Conservation (phyloP, 2,329 filamentous ascomycete genomes). For the Aaosphaeria arxii region DNA sequence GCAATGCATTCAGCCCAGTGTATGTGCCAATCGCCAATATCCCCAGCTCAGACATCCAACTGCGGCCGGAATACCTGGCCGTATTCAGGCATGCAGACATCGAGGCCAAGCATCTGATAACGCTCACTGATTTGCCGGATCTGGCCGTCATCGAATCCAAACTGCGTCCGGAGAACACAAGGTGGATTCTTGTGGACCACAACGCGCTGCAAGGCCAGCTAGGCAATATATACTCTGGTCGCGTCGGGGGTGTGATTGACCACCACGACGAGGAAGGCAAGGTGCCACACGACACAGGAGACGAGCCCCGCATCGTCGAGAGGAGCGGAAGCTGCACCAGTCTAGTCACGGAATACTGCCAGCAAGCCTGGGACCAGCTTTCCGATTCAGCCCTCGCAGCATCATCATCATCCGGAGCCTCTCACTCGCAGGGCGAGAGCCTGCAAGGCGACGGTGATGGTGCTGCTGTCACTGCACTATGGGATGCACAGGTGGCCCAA, state of each 20-base stretch:
- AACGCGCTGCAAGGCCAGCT: constrained; percentile 67
- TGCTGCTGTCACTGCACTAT: constrained; percentile 33
- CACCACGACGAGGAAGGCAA: constrained; percentile 72
- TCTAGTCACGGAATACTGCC: constrained; percentile 61
- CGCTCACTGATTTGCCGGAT: constrained; percentile 56
- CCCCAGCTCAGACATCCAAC: constrained; percentile 61
- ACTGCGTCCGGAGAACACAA: constrained; percentile 55
- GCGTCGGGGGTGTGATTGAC: constrained; percentile 67
- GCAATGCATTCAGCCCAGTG: constrained; percentile 46
- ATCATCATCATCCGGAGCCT: constrained; percentile 30
- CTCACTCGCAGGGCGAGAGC: constrained; percentile 39
- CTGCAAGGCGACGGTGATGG: constrained; percentile 17
- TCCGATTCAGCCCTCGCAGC: constrained; percentile 37
- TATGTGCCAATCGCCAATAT: constrained; percentile 75
- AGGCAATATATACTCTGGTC: constrained; percentile 49
- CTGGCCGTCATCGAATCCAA: constrained; percentile 48
- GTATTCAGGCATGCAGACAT: constrained; percentile 63
- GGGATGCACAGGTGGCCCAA: constrained; percentile 61
- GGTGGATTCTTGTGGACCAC: constrained; percentile 77
- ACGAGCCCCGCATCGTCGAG: constrained; percentile 59
- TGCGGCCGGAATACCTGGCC: constrained; percentile 71
- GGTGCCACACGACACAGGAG: constrained; percentile 47
- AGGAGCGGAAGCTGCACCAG: constrained; percentile 72
- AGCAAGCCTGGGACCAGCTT: constrained; percentile 55
- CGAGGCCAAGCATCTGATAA: constrained; percentile 61